These are phyloP conservation scores for Daldinia eschscholtzii DNA, from an alignment of 2,329 filamentous ascomycete species.

Conservation along the genomic window DNA sequence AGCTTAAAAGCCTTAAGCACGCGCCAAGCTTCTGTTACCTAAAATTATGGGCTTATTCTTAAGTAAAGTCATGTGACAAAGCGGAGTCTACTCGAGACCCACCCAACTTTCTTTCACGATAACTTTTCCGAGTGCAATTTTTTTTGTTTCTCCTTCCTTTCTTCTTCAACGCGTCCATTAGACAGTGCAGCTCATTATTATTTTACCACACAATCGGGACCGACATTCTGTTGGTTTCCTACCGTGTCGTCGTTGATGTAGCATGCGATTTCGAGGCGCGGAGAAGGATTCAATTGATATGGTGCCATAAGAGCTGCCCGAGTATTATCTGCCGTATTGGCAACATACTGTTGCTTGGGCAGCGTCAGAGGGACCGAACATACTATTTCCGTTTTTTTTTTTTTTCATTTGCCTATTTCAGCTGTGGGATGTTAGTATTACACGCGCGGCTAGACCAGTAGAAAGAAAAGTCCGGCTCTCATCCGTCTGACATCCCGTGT, in stretches of 20 bases:
- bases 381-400: constrained; percentile 61
- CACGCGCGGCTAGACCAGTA: constrained; percentile 7
- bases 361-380: constrained; percentile 89
- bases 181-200: constrained; percentile 86
- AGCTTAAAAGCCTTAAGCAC: constrained; percentile 13
- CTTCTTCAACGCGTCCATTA: constrained; percentile 77
- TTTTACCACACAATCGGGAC: constrained; percentile 64
- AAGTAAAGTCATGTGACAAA: constrained; percentile 43
- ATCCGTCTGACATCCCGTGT: background rate
- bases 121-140: constrained; percentile 31
- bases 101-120: constrained; percentile 42
- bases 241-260: constrained; percentile 69
- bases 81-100: constrained; percentile 33
- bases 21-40: background rate
- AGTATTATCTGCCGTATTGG: constrained; percentile 63
- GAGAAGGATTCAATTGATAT: constrained; percentile 59
- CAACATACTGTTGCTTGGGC: constrained; percentile 72
- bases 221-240: constrained; percentile 77
- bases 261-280: constrained; percentile 64
- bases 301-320: constrained; percentile 81
- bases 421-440: constrained; percentile 1
- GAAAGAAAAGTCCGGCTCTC: background rate
- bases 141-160: constrained; percentile 33
- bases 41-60: background rate
- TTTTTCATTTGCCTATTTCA: constrained; percentile 14